Evolutionary conservation across 768 basidiomycete genomes (phyloP).

Genomic region (Leccinum sublutescens): DNA sequence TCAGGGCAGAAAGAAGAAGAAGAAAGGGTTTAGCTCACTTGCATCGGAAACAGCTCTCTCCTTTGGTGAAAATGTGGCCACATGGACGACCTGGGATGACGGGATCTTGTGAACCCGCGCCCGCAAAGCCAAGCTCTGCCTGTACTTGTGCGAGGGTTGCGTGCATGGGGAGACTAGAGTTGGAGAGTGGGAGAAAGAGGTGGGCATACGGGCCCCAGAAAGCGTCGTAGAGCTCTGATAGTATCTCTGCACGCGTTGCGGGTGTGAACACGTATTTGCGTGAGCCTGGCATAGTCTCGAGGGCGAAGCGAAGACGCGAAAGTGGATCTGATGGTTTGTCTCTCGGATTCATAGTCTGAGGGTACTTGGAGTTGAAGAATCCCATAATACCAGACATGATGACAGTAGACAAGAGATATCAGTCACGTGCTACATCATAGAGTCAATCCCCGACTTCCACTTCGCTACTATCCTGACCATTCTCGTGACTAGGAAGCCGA

Average conservation of each 20-base stretch:
- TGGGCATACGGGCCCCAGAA: slow-evolving; percentile 79
- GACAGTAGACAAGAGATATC: neutral
- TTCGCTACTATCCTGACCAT: too few relatives aligned
- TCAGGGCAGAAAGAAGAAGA: slow-evolving; percentile 3
- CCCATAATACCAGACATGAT: slow-evolving; percentile 43
- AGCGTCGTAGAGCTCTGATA: slow-evolving; percentile 77
- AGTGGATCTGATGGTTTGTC: slow-evolving; percentile 62
- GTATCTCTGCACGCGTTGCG: slow-evolving; percentile 72
- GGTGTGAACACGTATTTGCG: slow-evolving; percentile 76
- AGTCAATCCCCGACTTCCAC: too few relatives aligned
- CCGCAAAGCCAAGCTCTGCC: slow-evolving; percentile 50
- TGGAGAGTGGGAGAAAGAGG: slow-evolving; percentile 68
- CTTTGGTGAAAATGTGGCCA: slow-evolving; percentile 84
- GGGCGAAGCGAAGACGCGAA: slow-evolving; percentile 68
- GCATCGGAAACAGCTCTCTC: slow-evolving; percentile 92
- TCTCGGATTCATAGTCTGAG: slow-evolving; percentile 52
- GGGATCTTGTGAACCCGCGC: slow-evolving; percentile 59
- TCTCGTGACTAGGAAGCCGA: too few relatives aligned
- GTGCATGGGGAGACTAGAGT: slow-evolving; percentile 60
- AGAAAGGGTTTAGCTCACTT: slow-evolving; percentile 56
- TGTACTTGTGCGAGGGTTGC: slow-evolving; percentile 72
- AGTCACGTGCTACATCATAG: neutral
- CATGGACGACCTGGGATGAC: slow-evolving; percentile 72
- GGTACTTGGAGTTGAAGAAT: slow-evolving; percentile 49
- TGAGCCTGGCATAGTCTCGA: slow-evolving; percentile 80